These are phyloP conservation scores for Lagenidium sp. DNA, from an alignment of 352 stramenopile species.

Conservation along the genomic window DNA sequence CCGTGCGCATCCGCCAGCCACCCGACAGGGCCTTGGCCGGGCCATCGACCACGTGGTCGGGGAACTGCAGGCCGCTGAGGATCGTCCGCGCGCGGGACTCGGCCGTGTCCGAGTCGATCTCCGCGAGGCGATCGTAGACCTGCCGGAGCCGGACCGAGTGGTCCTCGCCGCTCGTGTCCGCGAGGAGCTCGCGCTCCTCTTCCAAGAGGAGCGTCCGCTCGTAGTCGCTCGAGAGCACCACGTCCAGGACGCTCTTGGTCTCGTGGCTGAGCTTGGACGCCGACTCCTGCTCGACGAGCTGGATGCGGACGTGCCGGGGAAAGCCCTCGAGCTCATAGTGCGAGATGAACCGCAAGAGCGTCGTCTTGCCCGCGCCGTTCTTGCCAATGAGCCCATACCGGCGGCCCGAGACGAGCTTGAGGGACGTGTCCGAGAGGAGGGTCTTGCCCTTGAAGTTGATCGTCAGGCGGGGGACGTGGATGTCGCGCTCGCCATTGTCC, in stretches of 20 bases:
- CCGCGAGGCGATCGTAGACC: conserved; percentile 81
- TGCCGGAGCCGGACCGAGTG: conserved; percentile 54
- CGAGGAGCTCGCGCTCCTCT: conserved; percentile 90
- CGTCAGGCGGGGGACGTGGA: conserved; percentile 80
- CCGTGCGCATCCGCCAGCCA: conserved; percentile 93
- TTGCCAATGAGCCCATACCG: conserved; percentile 93
- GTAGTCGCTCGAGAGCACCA: conserved; percentile 93
- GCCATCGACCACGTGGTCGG: conserved; percentile 84
- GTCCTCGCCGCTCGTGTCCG: conserved; percentile 41
- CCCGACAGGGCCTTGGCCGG: conserved; percentile 89
- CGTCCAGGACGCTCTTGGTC: conserved; percentile 87
- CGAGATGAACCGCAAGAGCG: conserved; percentile 93
- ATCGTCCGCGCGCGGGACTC: conserved; percentile 89
- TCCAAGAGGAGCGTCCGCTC: conserved; percentile 88
- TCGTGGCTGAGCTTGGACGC: conserved; percentile 76
- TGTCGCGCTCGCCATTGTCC: conserved; percentile 80
- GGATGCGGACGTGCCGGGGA: conserved; percentile 91
- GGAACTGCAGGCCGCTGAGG: conserved; percentile 92
- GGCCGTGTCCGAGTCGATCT: conserved; percentile 88
- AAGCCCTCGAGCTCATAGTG: conserved; percentile 96
- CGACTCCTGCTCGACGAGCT: conserved; percentile 94
- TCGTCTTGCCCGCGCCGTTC: conserved; percentile 92
- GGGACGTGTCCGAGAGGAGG: conserved; percentile 74
- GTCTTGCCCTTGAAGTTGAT: conserved; percentile 90
- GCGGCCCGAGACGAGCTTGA: conserved; percentile 79